Conservation (phyloP, 176 grass and related monocot genomes). For the Chrysopogon serrulatus region DNA sequence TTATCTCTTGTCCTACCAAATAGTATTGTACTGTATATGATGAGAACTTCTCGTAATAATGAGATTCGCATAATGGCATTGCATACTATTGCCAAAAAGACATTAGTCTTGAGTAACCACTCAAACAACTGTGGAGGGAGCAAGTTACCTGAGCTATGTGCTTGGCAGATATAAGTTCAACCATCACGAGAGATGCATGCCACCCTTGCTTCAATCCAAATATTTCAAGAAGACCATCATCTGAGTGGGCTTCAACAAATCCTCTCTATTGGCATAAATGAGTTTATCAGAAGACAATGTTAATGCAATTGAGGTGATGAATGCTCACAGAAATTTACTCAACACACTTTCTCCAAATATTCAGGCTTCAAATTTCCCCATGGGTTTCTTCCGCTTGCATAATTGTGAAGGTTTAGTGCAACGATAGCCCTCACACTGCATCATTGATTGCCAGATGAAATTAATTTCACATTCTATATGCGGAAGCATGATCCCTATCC, state of each 20-base stretch:
- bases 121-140: background rate
- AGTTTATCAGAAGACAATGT: background rate
- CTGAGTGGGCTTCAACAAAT: slow-evolving; percentile 87
- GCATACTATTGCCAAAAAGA: background rate
- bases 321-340: slow-evolving; percentile 18
- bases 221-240: slow-evolving; percentile 98
- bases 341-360: slow-evolving; percentile 86
- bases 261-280: slow-evolving; percentile 62
- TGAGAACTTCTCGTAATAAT: background rate
- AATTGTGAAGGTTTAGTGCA: slow-evolving; percentile 95
- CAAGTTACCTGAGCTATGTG: slow-evolving; percentile 90
- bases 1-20: slow-evolving; percentile 6
- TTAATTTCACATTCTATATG: background rate
- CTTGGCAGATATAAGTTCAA: slow-evolving; percentile 99
- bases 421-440: slow-evolving; percentile 97
- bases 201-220: slow-evolving; percentile 99
- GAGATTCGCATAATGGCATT: background rate
- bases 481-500: slow-evolving; percentile 1
- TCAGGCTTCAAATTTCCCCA: slow-evolving; percentile 96
- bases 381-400: slow-evolving; percentile 92
- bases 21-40: background rate
- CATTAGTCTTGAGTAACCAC: background rate
- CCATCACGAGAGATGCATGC: slow-evolving; percentile 99
- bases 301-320: background rate
- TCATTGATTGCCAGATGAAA: slow-evolving; percentile 13